phyloP scores from a whole-genome alignment of 495 filamentous ascomycete species.

The Daldinia vernicosa region DNA sequence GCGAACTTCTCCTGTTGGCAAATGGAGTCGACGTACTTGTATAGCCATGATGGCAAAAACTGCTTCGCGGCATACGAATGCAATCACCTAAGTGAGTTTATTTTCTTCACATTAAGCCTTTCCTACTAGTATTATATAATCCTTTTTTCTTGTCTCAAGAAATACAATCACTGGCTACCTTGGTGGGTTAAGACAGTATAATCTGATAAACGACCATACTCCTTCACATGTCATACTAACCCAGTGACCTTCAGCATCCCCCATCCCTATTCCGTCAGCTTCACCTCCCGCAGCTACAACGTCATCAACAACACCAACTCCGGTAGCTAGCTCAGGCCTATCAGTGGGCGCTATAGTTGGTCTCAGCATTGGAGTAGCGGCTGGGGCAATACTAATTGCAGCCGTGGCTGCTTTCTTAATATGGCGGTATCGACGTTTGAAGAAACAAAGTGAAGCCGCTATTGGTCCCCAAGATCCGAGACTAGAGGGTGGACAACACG shows the following conservation, averaged over 20 bases:
- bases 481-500: not conserved
- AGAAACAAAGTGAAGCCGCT: conserved; percentile 2
- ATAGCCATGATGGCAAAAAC: conserved; percentile 38
- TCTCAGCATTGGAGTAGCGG: conserved; percentile 28
- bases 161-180: no score
- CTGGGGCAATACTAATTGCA: conserved; percentile 12
- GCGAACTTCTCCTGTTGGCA: conserved; percentile 52
- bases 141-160: not conserved
- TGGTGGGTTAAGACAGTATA: not conserved
- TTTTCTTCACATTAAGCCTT: not conserved
- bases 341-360: conserved; percentile 32
- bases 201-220: not conserved
- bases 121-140: no score
- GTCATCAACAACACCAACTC: conserved; percentile 11
- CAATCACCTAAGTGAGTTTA: conserved; percentile 42
- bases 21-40: conserved; percentile 40
- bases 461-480: conserved; percentile 10
- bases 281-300: conserved; percentile 7
- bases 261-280: conserved; percentile 16
- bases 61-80: conserved; percentile 52
- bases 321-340: conserved; percentile 9
- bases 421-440: conserved; percentile 18
- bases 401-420: conserved; percentile 15
- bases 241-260: not conserved
- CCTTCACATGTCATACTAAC: conserved; percentile 2